These are phyloP conservation scores for Pythium folliculosum DNA, from an alignment of 352 stramenopile genomes.

Conservation along the genomic window DNA sequence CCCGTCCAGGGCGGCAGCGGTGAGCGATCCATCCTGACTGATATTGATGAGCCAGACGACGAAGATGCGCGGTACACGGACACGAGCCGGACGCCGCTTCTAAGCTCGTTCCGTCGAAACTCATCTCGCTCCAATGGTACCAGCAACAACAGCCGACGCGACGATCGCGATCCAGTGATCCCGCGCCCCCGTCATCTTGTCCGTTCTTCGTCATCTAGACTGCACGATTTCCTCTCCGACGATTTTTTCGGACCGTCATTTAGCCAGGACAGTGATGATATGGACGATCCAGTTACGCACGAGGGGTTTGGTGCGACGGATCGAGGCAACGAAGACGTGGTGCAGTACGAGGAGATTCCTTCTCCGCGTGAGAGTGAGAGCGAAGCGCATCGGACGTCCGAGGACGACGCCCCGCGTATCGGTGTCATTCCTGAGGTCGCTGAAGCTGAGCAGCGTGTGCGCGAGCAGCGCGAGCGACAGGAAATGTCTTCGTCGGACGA, in stretches of 20 bases:
- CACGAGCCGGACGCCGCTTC: conserved; percentile 57
- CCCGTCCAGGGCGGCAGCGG: conserved; percentile 29
- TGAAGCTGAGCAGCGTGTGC: conserved; percentile 42
- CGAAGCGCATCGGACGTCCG: not conserved
- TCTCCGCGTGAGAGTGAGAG: conserved; percentile 16
- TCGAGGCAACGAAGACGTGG: conserved; percentile 16
- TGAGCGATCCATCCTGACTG: conserved; percentile 33
- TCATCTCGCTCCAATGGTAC: not conserved
- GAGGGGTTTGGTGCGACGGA: conserved; percentile 9
- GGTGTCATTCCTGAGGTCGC: conserved; percentile 68
- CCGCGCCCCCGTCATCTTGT: not conserved
- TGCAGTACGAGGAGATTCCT: conserved; percentile 20
- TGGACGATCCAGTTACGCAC: conserved; percentile 16
- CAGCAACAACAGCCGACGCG: conserved; percentile 1
- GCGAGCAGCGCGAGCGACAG: conserved; percentile 12
- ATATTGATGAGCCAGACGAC: conserved; percentile 34
- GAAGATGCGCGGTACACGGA: conserved; percentile 32
- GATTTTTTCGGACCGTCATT: conserved; percentile 76
- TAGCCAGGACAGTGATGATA: conserved; percentile 32
- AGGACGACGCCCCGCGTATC: conserved; percentile 16
- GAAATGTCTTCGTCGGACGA: conserved; percentile 1
- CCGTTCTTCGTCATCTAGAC: conserved; percentile 17
- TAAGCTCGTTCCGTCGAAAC: conserved; percentile 49
- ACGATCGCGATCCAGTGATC: not conserved
- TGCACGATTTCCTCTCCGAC: conserved; percentile 56